Percentiles rank a stretch among this genome's conserved stretches.
These are phyloP conservation scores for Ceriops tagal DNA, from an alignment of 345 rosid species.

Conservation along the genomic window DNA sequence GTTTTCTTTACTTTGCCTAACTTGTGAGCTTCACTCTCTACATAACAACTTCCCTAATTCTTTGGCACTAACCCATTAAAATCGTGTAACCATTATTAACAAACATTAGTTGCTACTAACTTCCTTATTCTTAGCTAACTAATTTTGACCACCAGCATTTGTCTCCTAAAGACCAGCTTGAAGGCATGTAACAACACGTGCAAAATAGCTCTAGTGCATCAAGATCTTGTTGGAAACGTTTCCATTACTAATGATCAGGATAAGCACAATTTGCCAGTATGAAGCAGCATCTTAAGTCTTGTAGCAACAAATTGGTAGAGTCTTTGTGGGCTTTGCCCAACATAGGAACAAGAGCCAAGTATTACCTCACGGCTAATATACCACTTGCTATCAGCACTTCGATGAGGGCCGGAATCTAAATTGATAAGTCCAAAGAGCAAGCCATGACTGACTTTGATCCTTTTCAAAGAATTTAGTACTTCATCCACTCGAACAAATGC, in stretches of 20 bases:
- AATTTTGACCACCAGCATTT: too few species aligned
- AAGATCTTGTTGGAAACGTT: too few species aligned
- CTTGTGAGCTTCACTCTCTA: too few species aligned
- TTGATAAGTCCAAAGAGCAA: conserved; percentile 89
- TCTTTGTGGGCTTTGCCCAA: neutral
- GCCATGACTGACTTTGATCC: conserved; percentile 52
- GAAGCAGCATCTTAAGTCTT: neutral
- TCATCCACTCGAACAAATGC: conserved; percentile 95
- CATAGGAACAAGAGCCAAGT: neutral
- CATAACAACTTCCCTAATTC: too few species aligned
- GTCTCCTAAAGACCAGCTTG: too few species aligned
- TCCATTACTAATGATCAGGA: neutral
- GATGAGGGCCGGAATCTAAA: conserved; percentile 80
- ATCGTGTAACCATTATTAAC: too few species aligned
- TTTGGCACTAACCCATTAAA: too few species aligned
- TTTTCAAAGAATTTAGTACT: conserved; percentile 58
- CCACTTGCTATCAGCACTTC: conserved; percentile 92
- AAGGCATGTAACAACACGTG: too few species aligned
- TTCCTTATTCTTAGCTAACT: too few species aligned
- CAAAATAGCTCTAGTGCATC: too few species aligned
- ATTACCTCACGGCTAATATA: conserved; percentile 83
- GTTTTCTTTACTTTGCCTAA: too few species aligned
- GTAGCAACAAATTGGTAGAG: neutral
- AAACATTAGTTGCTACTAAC: too few species aligned
- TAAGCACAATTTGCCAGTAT: neutral